These are phyloP conservation scores for Hansenula sp. DNA, from an alignment of 1,139 yeast species.

Conservation along the genomic window DNA sequence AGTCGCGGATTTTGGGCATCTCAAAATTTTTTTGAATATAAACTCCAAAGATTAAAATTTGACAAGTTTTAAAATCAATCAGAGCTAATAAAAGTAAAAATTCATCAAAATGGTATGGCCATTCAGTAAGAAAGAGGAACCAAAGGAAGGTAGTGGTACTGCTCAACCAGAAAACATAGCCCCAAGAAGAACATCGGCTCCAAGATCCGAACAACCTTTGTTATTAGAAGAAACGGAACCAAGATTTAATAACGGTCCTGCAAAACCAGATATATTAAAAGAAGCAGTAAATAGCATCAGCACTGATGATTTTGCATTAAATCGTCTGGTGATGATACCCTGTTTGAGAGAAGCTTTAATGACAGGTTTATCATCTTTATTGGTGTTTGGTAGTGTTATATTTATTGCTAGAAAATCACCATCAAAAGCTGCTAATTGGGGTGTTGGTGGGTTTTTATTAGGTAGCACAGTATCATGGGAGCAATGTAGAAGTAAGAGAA, in stretches of 20 bases:
- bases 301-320: conserved; percentile 51
- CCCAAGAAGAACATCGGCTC: conserved; percentile 13
- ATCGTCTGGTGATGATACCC: conserved; percentile 63
- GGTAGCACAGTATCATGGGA: conserved; percentile 92
- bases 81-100: not conserved
- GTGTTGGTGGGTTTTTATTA: conserved; percentile 70
- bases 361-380: conserved; percentile 83
- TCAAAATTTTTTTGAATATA: not conserved
- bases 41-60: not conserved
- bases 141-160: not conserved
- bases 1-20: no score
- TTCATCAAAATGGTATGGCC: conserved; percentile 8
- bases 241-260: conserved; percentile 27
- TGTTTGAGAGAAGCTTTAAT: conserved; percentile 89
- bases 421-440: conserved; percentile 72
- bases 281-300: conserved; percentile 29
- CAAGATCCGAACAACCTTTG: conserved; percentile 18
- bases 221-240: conserved; percentile 35
- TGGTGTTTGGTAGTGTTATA: conserved; percentile 71
- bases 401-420: conserved; percentile 65
- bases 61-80: not conserved
- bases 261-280: conserved; percentile 25
- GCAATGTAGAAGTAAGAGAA: conserved; percentile 74
- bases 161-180: not conserved
- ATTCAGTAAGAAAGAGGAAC: conserved; percentile 1